Base-by-base conservation (phyloP, 2,329 filamentous ascomycete species). In the Ascochyta clinopodiicola region DNA sequence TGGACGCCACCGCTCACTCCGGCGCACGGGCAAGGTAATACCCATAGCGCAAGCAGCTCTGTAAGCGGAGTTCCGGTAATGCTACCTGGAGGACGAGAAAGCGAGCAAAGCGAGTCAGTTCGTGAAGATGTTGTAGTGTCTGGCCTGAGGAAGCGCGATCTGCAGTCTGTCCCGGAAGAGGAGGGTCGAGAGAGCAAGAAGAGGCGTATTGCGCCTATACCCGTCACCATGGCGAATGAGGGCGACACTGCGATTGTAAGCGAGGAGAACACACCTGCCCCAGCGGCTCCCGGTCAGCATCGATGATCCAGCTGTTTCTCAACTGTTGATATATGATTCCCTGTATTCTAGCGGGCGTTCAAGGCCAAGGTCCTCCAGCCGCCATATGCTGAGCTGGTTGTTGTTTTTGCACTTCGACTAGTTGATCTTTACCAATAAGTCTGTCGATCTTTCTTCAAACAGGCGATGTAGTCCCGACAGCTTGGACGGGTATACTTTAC, bases 1-100 rank as follows among this genome's bases (percentile, higher is more conserved):
- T 91, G 90, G 34, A 97, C 94, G 7, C 94, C 95, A 2, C 95
- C 94, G 0, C 90, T 96, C 73, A 98, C 94, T 3, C 94, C 94
- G 6, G 79, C 84, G 55, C 75, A 71, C 57, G 66, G 71, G 37
- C 72, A 75, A 32, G 68, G 67, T 47, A 72, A 75, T 4, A 75
- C 51, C 6, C 82, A 86, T 45, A 86, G 84, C 66, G 82, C 84
- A 5, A 80, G 81, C 39, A 83, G 80, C 61, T 80, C 79, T n/a
- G 75, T 80, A 25, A 81, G 78, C 61, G 79, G 79, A 24, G 86
- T 82, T 52, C 81, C 70, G 21, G 59, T 59, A 15, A 51, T 53
- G 12, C 44, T 61, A 15, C 17, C 52, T 6, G 66, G 66, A 45
- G 63, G 61, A 43, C 63, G 64, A 60, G 70, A 70, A 54, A 71